phyloP scores from a whole-genome alignment of 2,329 filamentous ascomycete species.

The Xylaria sp. region DNA sequence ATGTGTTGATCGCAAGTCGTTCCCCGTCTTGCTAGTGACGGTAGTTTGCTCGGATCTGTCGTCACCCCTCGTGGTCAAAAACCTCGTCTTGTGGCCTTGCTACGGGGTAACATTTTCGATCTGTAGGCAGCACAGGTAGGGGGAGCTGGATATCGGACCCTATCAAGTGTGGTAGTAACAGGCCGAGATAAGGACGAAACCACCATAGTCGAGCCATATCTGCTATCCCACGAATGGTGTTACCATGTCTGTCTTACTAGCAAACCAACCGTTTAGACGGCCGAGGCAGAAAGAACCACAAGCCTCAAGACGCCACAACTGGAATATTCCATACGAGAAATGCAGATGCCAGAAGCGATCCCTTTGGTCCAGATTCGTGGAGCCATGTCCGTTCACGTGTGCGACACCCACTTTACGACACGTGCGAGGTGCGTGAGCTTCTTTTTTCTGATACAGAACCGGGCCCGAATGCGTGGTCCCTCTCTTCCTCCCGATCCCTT shows the following conservation, averaged over 20 bases:
- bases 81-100: neutral
- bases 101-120: neutral
- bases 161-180: conserved; percentile 1
- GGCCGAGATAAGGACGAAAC: conserved; percentile 7
- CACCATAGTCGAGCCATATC: neutral
- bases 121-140: conserved; percentile 1
- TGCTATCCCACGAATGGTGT: neutral
- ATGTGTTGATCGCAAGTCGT: conserved; percentile 27
- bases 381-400: conserved; percentile 18
- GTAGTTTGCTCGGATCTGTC: neutral
- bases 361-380: conserved; percentile 19
- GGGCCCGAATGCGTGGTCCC: conserved; percentile 34
- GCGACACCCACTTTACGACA: conserved; percentile 23
- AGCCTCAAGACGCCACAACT: conserved; percentile 4
- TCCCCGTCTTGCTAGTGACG: conserved; percentile 7
- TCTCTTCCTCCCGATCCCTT: conserved; percentile 23
- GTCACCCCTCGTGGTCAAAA: neutral
- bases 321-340: conserved; percentile 24
- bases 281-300: neutral
- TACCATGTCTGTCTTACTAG: neutral
- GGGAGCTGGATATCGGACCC: neutral
- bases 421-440: conserved; percentile 31
- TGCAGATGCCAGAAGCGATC: conserved; percentile 25
- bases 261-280: neutral
- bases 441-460: conserved; percentile 27